Evolutionary conservation across 1,139 yeast genomes (phyloP).

Genomic region (Lodderomyces theae): DNA sequence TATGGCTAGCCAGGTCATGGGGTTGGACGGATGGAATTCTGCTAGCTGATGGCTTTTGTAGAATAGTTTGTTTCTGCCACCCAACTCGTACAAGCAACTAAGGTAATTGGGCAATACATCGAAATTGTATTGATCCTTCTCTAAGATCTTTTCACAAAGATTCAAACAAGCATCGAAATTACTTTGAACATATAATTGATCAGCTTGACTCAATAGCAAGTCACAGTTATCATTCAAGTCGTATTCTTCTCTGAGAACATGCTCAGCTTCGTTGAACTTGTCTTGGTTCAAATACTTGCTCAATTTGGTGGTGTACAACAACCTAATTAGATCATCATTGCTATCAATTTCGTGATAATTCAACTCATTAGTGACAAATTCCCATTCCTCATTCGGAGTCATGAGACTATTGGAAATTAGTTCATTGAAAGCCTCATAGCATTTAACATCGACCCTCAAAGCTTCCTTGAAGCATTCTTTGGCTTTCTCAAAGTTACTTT

Average conservation of each 20-base stretch:
- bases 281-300: conserved; percentile 68
- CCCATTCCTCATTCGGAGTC: conserved; percentile 89
- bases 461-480: conserved; percentile 89
- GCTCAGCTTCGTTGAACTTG: conserved; percentile 64
- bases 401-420: conserved; percentile 69
- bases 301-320: conserved; percentile 72
- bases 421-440: conserved; percentile 90
- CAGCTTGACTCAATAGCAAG: conserved; percentile 67
- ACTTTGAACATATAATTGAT: conserved; percentile 71
- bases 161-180: conserved; percentile 73
- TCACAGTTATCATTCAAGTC: conserved; percentile 68
- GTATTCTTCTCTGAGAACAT: conserved; percentile 66
- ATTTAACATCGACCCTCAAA: conserved; percentile 80
- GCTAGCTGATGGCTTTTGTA: conserved; percentile 83
- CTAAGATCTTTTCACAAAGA: conserved; percentile 64
- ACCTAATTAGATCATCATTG: conserved; percentile 72
- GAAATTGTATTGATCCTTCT: conserved; percentile 67
- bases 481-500: conserved; percentile 82
- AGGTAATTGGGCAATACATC: conserved; percentile 76
- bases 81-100: conserved; percentile 82
- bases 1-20: conserved; percentile 90
- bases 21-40: conserved; percentile 76
- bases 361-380: conserved; percentile 57
- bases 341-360: conserved; percentile 72
- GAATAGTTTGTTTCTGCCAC: conserved; percentile 78